phyloP scores from a whole-genome alignment of 495 filamentous ascomycete species.

The Trichoderma gamsii region DNA sequence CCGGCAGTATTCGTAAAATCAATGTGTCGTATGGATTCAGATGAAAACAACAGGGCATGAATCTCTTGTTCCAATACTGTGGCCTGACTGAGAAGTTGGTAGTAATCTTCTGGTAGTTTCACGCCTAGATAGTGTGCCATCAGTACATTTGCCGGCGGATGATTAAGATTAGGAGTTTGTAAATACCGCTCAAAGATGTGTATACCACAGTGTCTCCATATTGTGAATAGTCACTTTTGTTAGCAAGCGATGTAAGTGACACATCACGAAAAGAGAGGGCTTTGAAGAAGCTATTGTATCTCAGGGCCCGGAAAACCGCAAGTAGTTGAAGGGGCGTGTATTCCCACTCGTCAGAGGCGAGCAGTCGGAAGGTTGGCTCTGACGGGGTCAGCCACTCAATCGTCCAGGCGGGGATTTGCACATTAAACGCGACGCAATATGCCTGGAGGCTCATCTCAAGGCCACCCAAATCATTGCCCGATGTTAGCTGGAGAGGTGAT shows the following conservation, averaged over 20 bases:
- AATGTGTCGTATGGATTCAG: conserved; percentile 38
- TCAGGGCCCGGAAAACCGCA: conserved; percentile 76
- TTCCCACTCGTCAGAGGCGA: conserved; percentile 53
- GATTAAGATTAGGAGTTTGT: not conserved
- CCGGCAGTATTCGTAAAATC: conserved; percentile 35
- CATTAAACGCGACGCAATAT: conserved; percentile 72
- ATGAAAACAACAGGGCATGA: conserved; percentile 41
- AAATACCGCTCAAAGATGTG: conserved; percentile 28
- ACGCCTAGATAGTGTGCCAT: conserved; percentile 23
- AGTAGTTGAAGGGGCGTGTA: conserved; percentile 74
- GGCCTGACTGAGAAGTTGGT: conserved; percentile 32
- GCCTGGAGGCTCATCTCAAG: conserved; percentile 80
- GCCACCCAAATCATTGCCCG: conserved; percentile 69
- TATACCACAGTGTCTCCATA: conserved; percentile 24
- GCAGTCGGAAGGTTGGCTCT: conserved; percentile 76
- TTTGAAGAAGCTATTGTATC: conserved; percentile 87
- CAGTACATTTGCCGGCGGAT: not conserved
- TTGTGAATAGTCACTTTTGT: conserved; percentile 8
- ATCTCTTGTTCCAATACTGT: conserved; percentile 42
- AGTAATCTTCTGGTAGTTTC: conserved; percentile 27
- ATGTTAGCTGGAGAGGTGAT: conserved; percentile 41
- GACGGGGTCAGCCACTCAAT: conserved; percentile 73
- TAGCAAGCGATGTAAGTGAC: conserved; percentile 39
- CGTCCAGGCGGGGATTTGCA: conserved; percentile 69
- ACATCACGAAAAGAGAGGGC: conserved; percentile 78